Percentiles rank a stretch among this genome's conserved stretches.
phyloP scores from a whole-genome alignment of 441 rosid genomes.

The Omphalea diandra region DNA sequence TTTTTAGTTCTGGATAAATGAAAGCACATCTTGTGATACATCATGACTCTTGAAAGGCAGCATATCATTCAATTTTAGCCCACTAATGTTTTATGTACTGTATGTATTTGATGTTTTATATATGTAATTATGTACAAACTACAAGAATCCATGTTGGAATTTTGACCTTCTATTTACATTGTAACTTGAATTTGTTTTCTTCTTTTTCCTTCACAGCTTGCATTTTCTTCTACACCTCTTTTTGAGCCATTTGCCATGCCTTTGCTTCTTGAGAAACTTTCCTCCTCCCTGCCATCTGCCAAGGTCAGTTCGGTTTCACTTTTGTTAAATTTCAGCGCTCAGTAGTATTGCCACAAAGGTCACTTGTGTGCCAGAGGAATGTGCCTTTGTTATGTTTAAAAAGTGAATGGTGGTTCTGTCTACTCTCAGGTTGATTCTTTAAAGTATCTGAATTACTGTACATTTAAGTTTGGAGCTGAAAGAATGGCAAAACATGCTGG shows the following conservation, averaged over 20 bases:
- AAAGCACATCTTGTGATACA: neutral
- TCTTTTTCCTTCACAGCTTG: conserved; percentile 45
- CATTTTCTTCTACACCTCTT: conserved; percentile 75
- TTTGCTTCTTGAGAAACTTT: conserved; percentile 86
- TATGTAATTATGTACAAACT: neutral
- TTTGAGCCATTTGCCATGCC: conserved; percentile 90
- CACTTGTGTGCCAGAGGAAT: conserved; percentile 23
- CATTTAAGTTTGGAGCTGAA: conserved; percentile 57
- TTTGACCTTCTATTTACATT: neutral
- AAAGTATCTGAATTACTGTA: conserved; percentile 63
- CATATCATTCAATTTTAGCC: neutral
- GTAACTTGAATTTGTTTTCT: neutral
- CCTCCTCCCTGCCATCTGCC: conserved; percentile 78
- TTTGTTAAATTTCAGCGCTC: conserved; percentile 10
- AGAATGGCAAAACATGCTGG: conserved; percentile 59
- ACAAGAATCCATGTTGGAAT: conserved; percentile 11
- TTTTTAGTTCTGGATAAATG: neutral
- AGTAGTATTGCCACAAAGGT: conserved; percentile 13
- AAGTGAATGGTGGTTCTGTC: conserved; percentile 26
- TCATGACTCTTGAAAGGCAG: neutral
- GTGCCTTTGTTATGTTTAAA: conserved; percentile 19
- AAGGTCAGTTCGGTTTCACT: conserved; percentile 51
- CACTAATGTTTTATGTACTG: too few relatives aligned
- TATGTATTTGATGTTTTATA: neutral
- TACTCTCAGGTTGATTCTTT: conserved; percentile 77